Conservation (phyloP, 306 rosid genomes). For the Gynostemma pentaphyllum region DNA sequence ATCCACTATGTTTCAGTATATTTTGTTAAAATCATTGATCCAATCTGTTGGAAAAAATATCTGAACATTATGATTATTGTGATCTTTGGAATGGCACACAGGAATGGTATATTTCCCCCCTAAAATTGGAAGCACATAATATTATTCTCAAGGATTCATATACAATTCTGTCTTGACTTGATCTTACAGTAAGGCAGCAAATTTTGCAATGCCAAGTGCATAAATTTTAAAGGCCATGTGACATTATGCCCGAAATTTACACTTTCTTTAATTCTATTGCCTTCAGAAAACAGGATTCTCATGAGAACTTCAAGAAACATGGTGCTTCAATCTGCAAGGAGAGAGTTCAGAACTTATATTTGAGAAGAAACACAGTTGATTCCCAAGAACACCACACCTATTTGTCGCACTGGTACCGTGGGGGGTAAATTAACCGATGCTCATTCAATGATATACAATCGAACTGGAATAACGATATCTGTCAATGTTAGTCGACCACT, state of each 20-base stretch:
- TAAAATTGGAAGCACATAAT: no score
- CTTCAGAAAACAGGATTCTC: background rate
- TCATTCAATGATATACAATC: background rate
- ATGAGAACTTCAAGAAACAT: background rate
- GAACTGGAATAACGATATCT: background rate
- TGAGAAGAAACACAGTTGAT: background rate
- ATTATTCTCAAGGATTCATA: no score
- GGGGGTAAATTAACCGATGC: background rate
- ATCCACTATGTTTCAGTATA: no score
- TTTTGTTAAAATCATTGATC: no score
- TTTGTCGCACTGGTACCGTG: background rate
- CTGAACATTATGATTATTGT: no score
- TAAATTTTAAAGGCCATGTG: no score
- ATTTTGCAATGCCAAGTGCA: no score
- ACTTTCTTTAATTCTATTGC: background rate
- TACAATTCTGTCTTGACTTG: no score
- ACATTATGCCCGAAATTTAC: background rate
- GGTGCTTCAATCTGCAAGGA: background rate
- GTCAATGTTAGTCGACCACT: conserved; percentile 17
- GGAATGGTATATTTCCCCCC: no score
- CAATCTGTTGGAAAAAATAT: no score
- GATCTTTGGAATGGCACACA: no score
- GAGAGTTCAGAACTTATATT: background rate
- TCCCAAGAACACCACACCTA: background rate
- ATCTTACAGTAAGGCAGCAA: no score